Conservation (phyloP, 805 yeast species). For the Starmerella asiatica region DNA sequence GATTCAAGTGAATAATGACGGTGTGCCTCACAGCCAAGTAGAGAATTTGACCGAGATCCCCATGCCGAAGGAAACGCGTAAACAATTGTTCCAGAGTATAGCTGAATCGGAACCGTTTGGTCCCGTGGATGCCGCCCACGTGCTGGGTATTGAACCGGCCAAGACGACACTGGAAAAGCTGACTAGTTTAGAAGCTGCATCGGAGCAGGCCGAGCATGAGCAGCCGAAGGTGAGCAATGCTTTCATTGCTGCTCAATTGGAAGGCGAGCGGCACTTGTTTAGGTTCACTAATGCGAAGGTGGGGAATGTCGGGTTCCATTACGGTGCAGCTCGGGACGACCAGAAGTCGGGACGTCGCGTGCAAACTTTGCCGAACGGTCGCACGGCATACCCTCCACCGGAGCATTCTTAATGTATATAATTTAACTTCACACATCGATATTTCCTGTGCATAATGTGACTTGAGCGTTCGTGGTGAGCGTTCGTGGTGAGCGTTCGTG, state of each 20-base stretch:
- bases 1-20: constrained; percentile 21
- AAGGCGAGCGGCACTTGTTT: constrained; percentile 61
- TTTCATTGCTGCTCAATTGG: constrained; percentile 43
- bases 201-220: constrained; percentile 26
- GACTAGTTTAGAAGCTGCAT: constrained; percentile 17
- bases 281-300: constrained; percentile 65
- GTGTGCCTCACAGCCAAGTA: constrained; percentile 27
- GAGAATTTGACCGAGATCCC: constrained; percentile 93
- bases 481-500: too few relatives aligned
- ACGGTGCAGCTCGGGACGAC: constrained; percentile 84
- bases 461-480: not conserved
- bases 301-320: constrained; percentile 80
- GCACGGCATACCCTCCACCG: constrained; percentile 18
- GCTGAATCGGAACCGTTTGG: constrained; percentile 95
- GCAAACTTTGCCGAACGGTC: constrained; percentile 21
- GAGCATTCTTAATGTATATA: constrained; percentile 15
- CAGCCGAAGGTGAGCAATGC: constrained; percentile 21
- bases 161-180: constrained; percentile 58
- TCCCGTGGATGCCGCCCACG: constrained; percentile 84
- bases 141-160: constrained; percentile 80
- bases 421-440: not conserved
- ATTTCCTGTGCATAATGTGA: not conserved
- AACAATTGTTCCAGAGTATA: constrained; percentile 71
- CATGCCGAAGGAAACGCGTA: constrained; percentile 65
- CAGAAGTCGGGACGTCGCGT: constrained; percentile 60